Conservation (phyloP, 306 rosid species). For the Luffa aegyptiaca region DNA sequence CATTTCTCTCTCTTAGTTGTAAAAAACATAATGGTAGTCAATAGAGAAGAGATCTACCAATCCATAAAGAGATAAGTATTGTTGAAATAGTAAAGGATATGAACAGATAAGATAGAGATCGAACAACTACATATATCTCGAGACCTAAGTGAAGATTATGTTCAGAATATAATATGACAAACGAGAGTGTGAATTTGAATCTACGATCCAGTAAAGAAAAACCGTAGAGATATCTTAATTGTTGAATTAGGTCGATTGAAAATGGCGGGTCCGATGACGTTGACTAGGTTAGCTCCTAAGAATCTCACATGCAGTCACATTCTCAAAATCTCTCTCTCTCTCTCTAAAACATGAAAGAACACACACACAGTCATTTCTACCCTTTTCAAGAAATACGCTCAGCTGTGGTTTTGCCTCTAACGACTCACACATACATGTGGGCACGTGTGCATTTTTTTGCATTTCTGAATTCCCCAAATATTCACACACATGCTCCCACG, state of each 20-base stretch:
- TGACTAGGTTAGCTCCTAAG: conserved; percentile 32
- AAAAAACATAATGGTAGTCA: too few species aligned
- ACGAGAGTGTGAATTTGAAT: background rate
- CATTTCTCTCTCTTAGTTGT: too few species aligned
- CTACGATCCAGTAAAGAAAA: too few species aligned
- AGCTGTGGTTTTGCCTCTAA: conserved; percentile 17
- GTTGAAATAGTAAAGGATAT: too few species aligned
- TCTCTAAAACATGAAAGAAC: background rate
- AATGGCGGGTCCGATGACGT: background rate
- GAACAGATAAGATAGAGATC: too few species aligned
- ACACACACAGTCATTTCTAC: conserved; percentile 7
- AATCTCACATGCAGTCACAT: conserved; percentile 61
- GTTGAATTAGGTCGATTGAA: too few species aligned
- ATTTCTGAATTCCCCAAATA: conserved; percentile 58
- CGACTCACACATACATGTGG: conserved; percentile 47
- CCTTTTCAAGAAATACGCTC: conserved; percentile 36
- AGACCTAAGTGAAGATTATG: too few species aligned
- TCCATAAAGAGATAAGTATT: too few species aligned
- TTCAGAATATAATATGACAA: too few species aligned
- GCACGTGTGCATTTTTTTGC: conserved; percentile 60
- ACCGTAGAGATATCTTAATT: too few species aligned
- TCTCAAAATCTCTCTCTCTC: conserved; percentile 6
- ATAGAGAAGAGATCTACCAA: too few species aligned
- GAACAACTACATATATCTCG: too few species aligned
- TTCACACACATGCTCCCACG: conserved; percentile 81